Conservation (phyloP, 2,329 filamentous ascomycete genomes). For the Penicillium sumatraense region DNA sequence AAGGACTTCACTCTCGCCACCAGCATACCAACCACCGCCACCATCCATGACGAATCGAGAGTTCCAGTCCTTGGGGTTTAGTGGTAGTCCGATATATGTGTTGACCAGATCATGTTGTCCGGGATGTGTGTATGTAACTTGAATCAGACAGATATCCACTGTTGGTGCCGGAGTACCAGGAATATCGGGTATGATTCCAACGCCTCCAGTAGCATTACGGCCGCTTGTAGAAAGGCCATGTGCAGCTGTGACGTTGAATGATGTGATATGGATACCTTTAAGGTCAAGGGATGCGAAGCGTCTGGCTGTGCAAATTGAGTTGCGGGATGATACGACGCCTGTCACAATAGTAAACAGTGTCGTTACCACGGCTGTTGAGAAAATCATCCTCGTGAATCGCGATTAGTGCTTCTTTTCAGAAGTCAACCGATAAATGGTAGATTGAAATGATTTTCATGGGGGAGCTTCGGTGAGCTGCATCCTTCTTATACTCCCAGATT, state of each 20-base stretch:
- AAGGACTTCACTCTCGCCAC: not conserved
- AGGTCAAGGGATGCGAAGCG: not conserved
- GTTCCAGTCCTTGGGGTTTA: constrained; percentile 35
- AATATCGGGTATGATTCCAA: not conserved
- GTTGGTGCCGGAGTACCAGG: not conserved
- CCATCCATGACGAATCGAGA: constrained; percentile 44
- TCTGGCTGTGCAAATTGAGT: not conserved
- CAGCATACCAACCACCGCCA: constrained; percentile 41
- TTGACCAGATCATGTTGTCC: constrained; percentile 40
- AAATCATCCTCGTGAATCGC: not conserved
- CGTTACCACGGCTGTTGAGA: not conserved
- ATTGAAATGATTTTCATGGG: not conserved
- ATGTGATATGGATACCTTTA: not conserved
- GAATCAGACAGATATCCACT: constrained; percentile 25
- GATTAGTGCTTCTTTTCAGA: not conserved
- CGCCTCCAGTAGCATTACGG: not conserved
- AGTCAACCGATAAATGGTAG: not conserved
- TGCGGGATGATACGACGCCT: not conserved
- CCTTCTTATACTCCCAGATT: not conserved
- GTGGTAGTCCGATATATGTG: constrained; percentile 38
- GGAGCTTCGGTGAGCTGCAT: not conserved
- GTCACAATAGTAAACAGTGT: not conserved
- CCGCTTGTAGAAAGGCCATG: not conserved
- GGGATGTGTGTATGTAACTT: constrained; percentile 44
- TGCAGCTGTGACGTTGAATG: not conserved